Evolutionary conservation across 2,329 filamentous ascomycete species (phyloP).

Genomic region (Escovopsis sp.): DNA sequence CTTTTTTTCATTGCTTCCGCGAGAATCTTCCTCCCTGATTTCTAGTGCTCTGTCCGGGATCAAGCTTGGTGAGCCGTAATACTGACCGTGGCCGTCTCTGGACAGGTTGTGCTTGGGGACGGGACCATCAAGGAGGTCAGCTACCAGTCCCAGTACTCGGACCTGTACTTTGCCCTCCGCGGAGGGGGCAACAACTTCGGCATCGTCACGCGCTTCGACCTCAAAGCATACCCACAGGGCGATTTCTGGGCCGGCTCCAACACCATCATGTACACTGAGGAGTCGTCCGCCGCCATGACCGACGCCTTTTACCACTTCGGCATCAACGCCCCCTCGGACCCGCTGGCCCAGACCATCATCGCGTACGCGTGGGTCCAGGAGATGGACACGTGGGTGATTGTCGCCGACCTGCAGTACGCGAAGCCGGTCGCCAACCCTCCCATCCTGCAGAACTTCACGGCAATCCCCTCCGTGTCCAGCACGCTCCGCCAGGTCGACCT

Average conservation of each 20-base stretch:
- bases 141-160: background rate
- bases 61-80: no score
- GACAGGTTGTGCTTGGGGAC: slow-evolving; percentile 3
- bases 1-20: no score
- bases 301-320: slow-evolving; percentile 10
- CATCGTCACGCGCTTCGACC: slow-evolving; percentile 18
- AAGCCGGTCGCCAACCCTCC: slow-evolving; percentile 8
- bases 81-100: background rate
- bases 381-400: slow-evolving; percentile 7
- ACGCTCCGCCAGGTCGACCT: slow-evolving; percentile 9
- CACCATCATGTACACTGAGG: slow-evolving; percentile 15
- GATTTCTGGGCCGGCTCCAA: slow-evolving; percentile 24
- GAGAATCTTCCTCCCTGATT: no score
- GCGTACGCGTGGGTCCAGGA: slow-evolving; percentile 11
- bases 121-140: slow-evolving; percentile 2
- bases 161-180: slow-evolving; percentile 3
- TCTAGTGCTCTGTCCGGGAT: no score
- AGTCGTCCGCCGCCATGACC: slow-evolving; percentile 9
- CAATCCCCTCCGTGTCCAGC: slow-evolving; percentile 7
- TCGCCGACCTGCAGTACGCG: slow-evolving; percentile 9
- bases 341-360: slow-evolving; percentile 11
- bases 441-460: slow-evolving; percentile 10
- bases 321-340: slow-evolving; percentile 9
- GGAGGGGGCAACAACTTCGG: slow-evolving; percentile 5
- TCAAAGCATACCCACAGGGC: slow-evolving; percentile 22